These are phyloP conservation scores for Cyberlindnera euphorbiiphila DNA, from an alignment of 805 yeast species.

Conservation along the genomic window DNA sequence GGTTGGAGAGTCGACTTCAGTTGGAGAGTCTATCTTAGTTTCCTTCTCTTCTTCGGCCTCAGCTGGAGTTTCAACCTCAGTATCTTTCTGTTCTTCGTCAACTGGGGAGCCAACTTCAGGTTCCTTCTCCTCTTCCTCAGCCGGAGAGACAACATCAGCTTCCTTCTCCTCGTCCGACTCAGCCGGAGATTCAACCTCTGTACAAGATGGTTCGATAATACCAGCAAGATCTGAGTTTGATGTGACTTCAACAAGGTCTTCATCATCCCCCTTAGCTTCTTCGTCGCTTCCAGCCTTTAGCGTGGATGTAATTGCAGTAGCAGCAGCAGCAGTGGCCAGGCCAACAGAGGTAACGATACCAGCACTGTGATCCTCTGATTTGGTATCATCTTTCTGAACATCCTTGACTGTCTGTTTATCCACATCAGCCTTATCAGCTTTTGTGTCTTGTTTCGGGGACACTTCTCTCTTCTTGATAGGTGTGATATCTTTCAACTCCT, in stretches of 20 bases:
- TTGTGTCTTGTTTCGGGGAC: no score
- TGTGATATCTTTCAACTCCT: constrained; percentile 4
- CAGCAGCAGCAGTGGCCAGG: not conserved
- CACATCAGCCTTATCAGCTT: constrained; percentile 9
- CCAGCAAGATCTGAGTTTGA: constrained; percentile 1
- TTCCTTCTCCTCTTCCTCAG: not conserved
- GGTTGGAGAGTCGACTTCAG: not conserved
- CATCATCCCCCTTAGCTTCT: constrained; percentile 5
- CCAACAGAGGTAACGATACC: not conserved
- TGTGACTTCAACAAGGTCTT: not conserved
- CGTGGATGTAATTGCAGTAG: not conserved
- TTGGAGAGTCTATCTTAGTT: not conserved
- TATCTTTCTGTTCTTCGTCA: not conserved
- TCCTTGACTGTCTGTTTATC: not conserved
- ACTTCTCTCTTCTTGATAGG: not conserved
- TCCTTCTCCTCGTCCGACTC: constrained; percentile 1
- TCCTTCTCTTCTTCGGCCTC: not conserved
- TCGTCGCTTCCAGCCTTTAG: constrained; percentile 8
- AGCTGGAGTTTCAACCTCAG: not conserved
- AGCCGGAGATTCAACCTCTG: constrained; percentile 3
- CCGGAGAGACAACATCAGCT: not conserved
- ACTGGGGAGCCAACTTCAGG: not conserved
- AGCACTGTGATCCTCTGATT: constrained; percentile 1
- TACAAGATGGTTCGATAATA: constrained; percentile 7
- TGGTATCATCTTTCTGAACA: not conserved